Percentiles rank a stretch among this genome's conserved stretches.
phyloP scores from a whole-genome alignment of 257 asterid species.

The Parsonsia alboflavescens region DNA sequence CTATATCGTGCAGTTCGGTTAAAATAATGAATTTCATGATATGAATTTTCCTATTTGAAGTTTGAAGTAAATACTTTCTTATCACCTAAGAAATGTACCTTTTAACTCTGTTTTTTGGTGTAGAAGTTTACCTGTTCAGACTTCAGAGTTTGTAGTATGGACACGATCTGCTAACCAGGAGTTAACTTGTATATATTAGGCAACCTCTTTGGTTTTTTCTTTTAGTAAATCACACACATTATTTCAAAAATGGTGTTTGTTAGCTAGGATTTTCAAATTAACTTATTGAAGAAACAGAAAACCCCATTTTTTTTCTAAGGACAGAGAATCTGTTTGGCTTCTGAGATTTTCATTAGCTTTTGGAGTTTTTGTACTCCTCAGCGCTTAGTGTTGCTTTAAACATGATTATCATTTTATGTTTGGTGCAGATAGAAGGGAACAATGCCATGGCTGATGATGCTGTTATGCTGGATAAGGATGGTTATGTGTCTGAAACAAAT shows the following conservation, averaged over 20 bases:
- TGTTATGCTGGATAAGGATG: conserved; percentile 89
- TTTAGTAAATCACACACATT: not conserved
- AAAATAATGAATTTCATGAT: not conserved
- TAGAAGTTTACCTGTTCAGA: not conserved
- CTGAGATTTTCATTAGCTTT: not conserved
- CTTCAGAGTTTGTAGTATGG: not conserved
- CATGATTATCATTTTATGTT: not conserved
- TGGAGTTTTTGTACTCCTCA: not conserved
- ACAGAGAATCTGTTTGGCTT: not conserved
- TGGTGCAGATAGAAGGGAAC: conserved; percentile 86
- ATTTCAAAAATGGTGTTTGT: not conserved
- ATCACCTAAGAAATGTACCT: not conserved
- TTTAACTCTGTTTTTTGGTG: not conserved
- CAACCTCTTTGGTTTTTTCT: not conserved
- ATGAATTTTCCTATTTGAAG: not conserved
- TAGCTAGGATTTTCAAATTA: not conserved
- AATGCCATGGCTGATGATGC: conserved; percentile 87
- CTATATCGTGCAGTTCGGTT: not conserved
- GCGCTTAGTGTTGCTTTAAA: not conserved
- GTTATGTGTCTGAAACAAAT: conserved; percentile 90
- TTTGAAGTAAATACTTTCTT: not conserved
- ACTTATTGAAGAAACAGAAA: not conserved
- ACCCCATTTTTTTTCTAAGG: not conserved
- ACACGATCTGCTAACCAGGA: not conserved
- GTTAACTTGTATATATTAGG: not conserved